phyloP scores from a whole-genome alignment of 1,139 yeast genomes.

The Yamadazyma siamensis region DNA sequence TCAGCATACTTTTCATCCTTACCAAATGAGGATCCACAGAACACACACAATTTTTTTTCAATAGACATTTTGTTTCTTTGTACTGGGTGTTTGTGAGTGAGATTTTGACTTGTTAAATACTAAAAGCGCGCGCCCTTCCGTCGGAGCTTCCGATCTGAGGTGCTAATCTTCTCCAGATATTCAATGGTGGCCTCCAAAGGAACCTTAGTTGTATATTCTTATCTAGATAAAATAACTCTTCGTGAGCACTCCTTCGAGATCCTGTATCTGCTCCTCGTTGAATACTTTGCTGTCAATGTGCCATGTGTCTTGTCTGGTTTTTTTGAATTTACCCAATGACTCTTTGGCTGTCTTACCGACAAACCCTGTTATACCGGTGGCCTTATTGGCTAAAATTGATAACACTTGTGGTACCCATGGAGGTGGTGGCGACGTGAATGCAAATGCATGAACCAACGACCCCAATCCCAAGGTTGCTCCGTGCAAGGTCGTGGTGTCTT shows the following conservation, averaged over 20 bases:
- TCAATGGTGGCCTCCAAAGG: neutral
- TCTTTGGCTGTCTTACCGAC: conserved; percentile 86
- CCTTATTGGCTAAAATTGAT: conserved; percentile 64
- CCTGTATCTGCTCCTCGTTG: conserved; percentile 77
- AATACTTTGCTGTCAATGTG: conserved; percentile 80
- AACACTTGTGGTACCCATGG: conserved; percentile 79
- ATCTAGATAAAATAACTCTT: conserved; percentile 74
- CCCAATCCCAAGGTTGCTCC: conserved; percentile 91
- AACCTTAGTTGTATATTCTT: no score
- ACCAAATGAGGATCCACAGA: conserved; percentile 84
- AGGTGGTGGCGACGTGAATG: conserved; percentile 91
- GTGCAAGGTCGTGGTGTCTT: conserved; percentile 56
- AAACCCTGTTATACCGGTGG: conserved; percentile 69
- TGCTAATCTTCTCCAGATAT: neutral
- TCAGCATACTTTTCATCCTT: conserved; percentile 47
- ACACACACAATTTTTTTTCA: conserved; percentile 64
- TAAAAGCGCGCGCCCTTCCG: conserved; percentile 3
- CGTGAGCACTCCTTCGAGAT: conserved; percentile 91
- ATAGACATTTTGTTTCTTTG: conserved; percentile 7
- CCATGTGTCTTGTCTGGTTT: conserved; percentile 96
- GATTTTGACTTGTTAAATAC: conserved; percentile 1
- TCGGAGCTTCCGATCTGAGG: conserved; percentile 4
- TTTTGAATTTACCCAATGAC: conserved; percentile 79
- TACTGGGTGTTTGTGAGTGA: neutral
- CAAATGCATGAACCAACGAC: conserved; percentile 84